phyloP scores from a whole-genome alignment of 2,329 filamentous ascomycete species.

The Microdochium bolleyi region DNA sequence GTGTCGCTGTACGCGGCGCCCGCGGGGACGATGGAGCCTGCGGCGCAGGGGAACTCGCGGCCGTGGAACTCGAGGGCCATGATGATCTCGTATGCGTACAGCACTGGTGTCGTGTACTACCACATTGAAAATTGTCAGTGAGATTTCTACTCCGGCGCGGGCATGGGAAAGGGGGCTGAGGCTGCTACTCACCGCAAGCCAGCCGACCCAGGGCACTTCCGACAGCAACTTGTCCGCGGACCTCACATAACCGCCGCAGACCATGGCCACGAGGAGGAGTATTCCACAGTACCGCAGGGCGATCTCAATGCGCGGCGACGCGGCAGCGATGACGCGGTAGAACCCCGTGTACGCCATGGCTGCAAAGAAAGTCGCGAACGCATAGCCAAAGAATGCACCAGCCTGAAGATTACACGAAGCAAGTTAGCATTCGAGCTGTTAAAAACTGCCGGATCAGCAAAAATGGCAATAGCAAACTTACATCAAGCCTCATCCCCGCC shows the following conservation, averaged over 20 bases:
- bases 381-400: conserved; percentile 16
- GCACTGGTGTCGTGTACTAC: conserved; percentile 39
- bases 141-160: not conserved
- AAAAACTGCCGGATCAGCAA: conserved; percentile 58
- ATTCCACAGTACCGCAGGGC: conserved; percentile 48
- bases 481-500: conserved; percentile 50
- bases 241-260: conserved; percentile 5
- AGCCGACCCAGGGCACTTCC: conserved; percentile 52
- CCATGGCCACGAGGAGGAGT: not conserved
- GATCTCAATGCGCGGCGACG: conserved; percentile 40
- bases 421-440: not conserved
- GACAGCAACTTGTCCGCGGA: conserved; percentile 11
- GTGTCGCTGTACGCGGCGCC: conserved; percentile 1
- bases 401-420: conserved; percentile 25
- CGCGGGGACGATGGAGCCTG: conserved; percentile 31
- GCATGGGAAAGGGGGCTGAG: conserved; percentile 21
- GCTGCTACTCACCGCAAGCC: conserved; percentile 30
- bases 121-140: not conserved
- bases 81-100: conserved; percentile 65
- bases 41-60: conserved; percentile 46
- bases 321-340: conserved; percentile 22
- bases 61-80: conserved; percentile 66
- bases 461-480: conserved; percentile 59
- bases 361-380: conserved; percentile 10
- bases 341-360: conserved; percentile 19